phyloP scores from a whole-genome alignment of 2,329 filamentous ascomycete genomes.

The Aspergillus proliferans region DNA sequence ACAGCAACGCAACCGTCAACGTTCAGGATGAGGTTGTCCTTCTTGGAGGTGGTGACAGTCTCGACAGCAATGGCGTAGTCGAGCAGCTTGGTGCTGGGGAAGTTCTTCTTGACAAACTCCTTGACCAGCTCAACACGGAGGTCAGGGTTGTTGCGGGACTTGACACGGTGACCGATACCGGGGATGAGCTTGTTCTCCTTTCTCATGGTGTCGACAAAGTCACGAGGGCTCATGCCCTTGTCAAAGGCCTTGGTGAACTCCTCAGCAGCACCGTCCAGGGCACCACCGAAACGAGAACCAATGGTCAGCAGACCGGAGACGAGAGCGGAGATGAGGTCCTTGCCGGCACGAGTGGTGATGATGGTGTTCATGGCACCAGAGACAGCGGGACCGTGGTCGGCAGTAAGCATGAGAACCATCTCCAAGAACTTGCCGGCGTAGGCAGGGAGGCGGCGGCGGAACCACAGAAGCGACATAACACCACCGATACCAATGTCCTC shows the following conservation, averaged over 20 bases:
- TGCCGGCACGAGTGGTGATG: slow-evolving; percentile 97
- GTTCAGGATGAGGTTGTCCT: slow-evolving; percentile 99
- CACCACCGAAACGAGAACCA: slow-evolving; percentile 96
- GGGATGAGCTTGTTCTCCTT: slow-evolving; percentile 99
- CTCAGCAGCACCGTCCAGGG: slow-evolving; percentile 92
- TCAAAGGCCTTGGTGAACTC: slow-evolving; percentile 98
- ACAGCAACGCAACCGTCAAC: slow-evolving; percentile 97
- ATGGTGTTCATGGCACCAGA: slow-evolving; percentile 99
- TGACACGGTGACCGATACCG: slow-evolving; percentile 98
- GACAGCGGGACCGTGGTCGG: slow-evolving; percentile 96
- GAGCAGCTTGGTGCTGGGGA: slow-evolving; percentile 95
- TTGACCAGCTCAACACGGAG: slow-evolving; percentile 98
- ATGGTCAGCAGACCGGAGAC: slow-evolving; percentile 97
- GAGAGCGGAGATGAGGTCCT: slow-evolving; percentile 92
- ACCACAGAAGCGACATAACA: slow-evolving; percentile 99
- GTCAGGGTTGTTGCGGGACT: slow-evolving; percentile 99
- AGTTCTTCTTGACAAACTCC: slow-evolving; percentile 96
- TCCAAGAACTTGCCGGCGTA: slow-evolving; percentile 99
- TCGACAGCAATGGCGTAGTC: slow-evolving; percentile 98
- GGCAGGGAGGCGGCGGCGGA: slow-evolving; percentile 90
- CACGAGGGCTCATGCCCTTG: slow-evolving; percentile 95
- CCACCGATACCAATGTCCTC: slow-evolving; percentile 99
- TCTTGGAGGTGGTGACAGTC: slow-evolving; percentile 98
- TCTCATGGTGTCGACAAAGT: slow-evolving; percentile 98
- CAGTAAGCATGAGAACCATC: slow-evolving; percentile 99